A percentile compares a stretch with the other conserved stretches of the same genome.
phyloP scores from a whole-genome alignment of 768 basidiomycete genomes.

The Suillus sp. region DNA sequence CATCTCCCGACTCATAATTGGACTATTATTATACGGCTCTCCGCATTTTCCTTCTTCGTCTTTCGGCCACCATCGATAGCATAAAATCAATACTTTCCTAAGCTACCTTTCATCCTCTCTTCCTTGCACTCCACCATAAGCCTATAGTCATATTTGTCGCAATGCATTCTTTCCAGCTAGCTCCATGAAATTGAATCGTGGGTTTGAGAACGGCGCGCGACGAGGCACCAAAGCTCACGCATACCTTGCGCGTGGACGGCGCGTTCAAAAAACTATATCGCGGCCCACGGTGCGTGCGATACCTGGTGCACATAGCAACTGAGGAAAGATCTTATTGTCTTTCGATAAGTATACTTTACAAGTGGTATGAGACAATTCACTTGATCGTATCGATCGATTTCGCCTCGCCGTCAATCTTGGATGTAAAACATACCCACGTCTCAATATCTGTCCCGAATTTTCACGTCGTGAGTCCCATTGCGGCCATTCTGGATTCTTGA shows the following conservation, averaged over 20 bases:
- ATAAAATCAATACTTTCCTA: not conserved
- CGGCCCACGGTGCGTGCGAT: conserved; percentile 1
- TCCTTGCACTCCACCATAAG: not conserved
- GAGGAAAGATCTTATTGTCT: not conserved
- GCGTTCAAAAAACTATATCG: not conserved
- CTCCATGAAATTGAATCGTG: not conserved
- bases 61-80: not conserved
- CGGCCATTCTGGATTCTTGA: not conserved
- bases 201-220: not conserved
- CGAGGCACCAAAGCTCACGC: not conserved
- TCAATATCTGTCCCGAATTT: not conserved
- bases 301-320: not conserved
- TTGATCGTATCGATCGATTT: not conserved
- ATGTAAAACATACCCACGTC: not conserved
- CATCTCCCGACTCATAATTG: conserved; percentile 1
- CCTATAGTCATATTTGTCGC: not conserved
- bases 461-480: not conserved
- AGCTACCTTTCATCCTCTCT: not conserved
- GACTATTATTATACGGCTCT: not conserved
- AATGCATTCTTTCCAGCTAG: too few species aligned
- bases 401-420: not conserved
- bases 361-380: not conserved
- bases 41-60: not conserved
- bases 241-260: not conserved
- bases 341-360: not conserved